Conservation (phyloP, 2,329 filamentous ascomycete species). For the Graphilbum fragrans region DNA sequence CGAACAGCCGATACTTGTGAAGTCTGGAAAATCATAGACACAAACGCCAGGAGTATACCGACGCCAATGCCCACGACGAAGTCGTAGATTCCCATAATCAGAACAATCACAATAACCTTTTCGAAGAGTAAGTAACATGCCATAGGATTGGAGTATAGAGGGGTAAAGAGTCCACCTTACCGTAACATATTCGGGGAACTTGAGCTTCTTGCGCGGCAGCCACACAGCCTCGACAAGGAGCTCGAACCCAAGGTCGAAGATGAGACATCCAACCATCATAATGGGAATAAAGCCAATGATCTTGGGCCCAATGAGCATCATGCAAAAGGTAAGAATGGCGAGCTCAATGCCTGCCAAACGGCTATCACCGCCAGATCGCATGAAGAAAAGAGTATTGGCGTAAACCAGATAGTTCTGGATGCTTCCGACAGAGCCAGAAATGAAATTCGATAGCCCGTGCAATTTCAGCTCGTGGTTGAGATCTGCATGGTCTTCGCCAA, state of each 20-base stretch:
- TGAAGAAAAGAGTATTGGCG: conserved; percentile 94
- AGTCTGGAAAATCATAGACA: conserved; percentile 83
- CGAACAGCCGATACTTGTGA: conserved; percentile 82
- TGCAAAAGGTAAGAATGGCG: conserved; percentile 63
- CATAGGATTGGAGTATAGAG: too few species aligned
- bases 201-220: conserved; percentile 78
- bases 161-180: conserved; percentile 28
- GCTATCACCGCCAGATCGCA: conserved; percentile 79
- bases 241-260: conserved; percentile 91
- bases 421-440: conserved; percentile 78
- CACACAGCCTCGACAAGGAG: conserved; percentile 80
- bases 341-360: conserved; percentile 78
- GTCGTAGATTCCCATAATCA: conserved; percentile 94
- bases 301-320: conserved; percentile 75
- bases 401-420: conserved; percentile 97
- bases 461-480: conserved; percentile 85
- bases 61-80: conserved; percentile 91
- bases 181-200: conserved; percentile 78
- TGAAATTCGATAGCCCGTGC: conserved; percentile 83
- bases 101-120: conserved; percentile 69
- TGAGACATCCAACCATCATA: conserved; percentile 91
- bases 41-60: conserved; percentile 82
- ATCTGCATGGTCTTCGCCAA: conserved; percentile 83
- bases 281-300: conserved; percentile 92
- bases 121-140: too few species aligned